These are phyloP conservation scores for Cladosporium sp. DNA, from an alignment of 2,329 filamentous ascomycete species.

Conservation along the genomic window DNA sequence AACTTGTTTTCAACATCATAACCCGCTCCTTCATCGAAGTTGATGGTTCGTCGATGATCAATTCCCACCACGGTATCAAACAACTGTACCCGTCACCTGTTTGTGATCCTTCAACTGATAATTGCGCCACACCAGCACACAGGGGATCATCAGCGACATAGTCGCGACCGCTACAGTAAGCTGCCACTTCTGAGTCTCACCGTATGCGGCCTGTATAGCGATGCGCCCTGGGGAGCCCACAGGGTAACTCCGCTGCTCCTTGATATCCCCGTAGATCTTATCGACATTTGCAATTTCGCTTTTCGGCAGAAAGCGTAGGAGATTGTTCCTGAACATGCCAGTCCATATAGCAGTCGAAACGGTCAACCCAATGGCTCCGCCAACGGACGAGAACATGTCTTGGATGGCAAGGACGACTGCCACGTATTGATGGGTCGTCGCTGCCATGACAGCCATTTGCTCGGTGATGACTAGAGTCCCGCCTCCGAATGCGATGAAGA, in stretches of 20 bases:
- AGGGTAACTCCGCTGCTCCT: conserved; percentile 37
- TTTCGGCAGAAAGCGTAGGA: conserved; percentile 15
- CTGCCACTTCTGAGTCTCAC: conserved; percentile 43
- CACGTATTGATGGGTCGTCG: conserved; percentile 28
- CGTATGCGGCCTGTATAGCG: conserved; percentile 46
- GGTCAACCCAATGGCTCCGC: conserved; percentile 53
- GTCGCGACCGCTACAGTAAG: conserved; percentile 34
- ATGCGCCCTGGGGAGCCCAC: conserved; percentile 38
- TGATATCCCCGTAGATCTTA: conserved; percentile 35
- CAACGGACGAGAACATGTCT: conserved; percentile 20
- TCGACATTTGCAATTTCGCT: conserved; percentile 24
- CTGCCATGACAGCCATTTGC: conserved; percentile 59
- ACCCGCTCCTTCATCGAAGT: too few species aligned
- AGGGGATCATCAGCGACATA: conserved; percentile 26
- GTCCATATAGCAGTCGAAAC: conserved; percentile 26
- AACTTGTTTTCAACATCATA: too few species aligned
- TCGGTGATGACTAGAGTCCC: conserved; percentile 54
- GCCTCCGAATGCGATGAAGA: conserved; percentile 51
- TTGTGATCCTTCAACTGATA: conserved; percentile 32
- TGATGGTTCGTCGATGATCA: too few species aligned
- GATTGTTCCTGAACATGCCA: conserved; percentile 19
- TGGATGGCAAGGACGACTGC: conserved; percentile 23
- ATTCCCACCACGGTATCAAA: conserved; percentile 14
- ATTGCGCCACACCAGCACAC: conserved; percentile 30
- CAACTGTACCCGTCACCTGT: conserved; percentile 33